Conservation (phyloP, 305 asterid species). For the Petunia hybrid region DNA sequence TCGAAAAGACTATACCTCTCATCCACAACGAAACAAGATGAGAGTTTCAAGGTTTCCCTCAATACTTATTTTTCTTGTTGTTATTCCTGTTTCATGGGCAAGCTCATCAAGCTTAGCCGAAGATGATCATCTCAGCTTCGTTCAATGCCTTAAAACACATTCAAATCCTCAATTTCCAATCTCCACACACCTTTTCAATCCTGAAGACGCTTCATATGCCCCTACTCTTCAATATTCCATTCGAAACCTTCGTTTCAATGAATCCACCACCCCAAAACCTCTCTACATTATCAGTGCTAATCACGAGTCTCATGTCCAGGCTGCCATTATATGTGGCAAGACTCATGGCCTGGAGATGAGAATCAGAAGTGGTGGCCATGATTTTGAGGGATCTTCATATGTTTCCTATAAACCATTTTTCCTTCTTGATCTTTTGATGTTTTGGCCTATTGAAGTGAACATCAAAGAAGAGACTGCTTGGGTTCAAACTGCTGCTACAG, state of each 20-base stretch:
- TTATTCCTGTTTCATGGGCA: not conserved
- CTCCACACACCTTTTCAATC: not conserved
- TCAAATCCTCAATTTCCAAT: not conserved
- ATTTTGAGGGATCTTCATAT: not conserved
- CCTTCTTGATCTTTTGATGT: not conserved
- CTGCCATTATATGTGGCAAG: conserved; percentile 24
- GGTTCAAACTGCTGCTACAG: not conserved
- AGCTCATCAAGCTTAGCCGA: not conserved
- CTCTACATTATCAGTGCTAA: not conserved
- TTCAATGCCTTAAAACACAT: not conserved
- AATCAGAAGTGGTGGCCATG: conserved; percentile 26
- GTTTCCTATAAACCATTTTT: not conserved
- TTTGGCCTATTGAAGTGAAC: not conserved
- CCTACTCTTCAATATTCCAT: not conserved
- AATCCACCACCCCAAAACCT: not conserved
- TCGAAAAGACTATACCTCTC: not conserved
- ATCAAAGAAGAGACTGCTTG: conserved; percentile 11
- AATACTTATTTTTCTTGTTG: not conserved
- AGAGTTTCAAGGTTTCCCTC: not conserved
- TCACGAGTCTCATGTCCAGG: conserved; percentile 12
- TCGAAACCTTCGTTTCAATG: not conserved
- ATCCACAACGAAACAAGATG: not conserved
- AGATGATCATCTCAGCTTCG: conserved; percentile 13
- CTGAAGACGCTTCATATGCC: not conserved
- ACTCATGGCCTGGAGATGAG: conserved; percentile 6